Base-by-base conservation (phyloP, 371 early-diverging fungal genomes). In the Chytridiales sp. region DNA sequence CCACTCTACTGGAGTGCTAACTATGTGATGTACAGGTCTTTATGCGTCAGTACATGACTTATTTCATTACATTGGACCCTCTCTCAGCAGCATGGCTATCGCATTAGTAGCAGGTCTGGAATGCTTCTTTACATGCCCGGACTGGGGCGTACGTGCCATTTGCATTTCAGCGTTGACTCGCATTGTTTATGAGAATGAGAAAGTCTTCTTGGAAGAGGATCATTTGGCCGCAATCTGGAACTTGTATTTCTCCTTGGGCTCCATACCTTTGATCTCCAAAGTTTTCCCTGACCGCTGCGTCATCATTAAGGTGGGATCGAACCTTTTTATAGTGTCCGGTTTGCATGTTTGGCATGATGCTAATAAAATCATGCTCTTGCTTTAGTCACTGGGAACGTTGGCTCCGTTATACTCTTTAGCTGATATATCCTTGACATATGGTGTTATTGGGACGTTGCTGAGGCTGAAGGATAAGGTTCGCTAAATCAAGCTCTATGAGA, bases 181-280 rank as follows among this genome's bases (percentile, higher is more conserved):
- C 8, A 35, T 79, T 2, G 68, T 81, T 2, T 72, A 64, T 41
- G 75, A 76, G 44, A 77, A 79, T 57, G 72, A 77, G 31, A 66
- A 70, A 35, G 62, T 69, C 2, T 79, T 81, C 64, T 31, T 75
- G 26, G 70, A 76, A 48, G 79, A 78, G 55, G 81, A 81, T 56
- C 75, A 76, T 55, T 42, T 78, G 8, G 59, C 72, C 9, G 78
- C 77, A 6, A 68, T 81, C 17, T 81, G 79, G 78, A 81, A 79
- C 54, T 62, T 81, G 22, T 76, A 64, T 44, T 79, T 81, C 50
- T 59, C 72, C 0, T 50, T 81, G 19, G 69, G 64, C 29, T 67
- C 68, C 5, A 67, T 80, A 24, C 72, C 73, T n/a, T 56, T 59
- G 30, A 65, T 74, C 29, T 73, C 68, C 1, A 75, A 68, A 43